A percentile compares a stretch with the other conserved stretches of the same genome.
These are phyloP conservation scores for Fusarium nematophilum DNA, from an alignment of 2,329 filamentous ascomycete genomes.

Conservation along the genomic window DNA sequence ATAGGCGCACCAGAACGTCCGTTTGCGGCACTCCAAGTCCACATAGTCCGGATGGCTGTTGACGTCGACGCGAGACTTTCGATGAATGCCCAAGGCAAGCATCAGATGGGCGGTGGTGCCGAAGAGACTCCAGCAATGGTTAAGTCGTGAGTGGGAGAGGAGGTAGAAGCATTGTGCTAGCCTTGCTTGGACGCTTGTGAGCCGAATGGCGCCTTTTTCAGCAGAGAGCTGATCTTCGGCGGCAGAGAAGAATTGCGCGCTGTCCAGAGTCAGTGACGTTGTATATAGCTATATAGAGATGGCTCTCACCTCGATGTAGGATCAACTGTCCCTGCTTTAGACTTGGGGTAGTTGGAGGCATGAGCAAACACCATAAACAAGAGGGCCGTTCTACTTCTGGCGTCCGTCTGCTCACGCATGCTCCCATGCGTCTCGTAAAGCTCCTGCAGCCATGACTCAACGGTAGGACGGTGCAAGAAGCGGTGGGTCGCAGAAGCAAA, in stretches of 20 bases:
- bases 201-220: conserved; percentile 50
- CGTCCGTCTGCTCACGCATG: conserved; percentile 32
- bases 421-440: conserved; percentile 48
- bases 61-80: conserved; percentile 39
- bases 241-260: conserved; percentile 47
- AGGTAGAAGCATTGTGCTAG: conserved; percentile 55
- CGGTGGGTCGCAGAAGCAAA: conserved; percentile 66
- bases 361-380: conserved; percentile 65
- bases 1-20: conserved; percentile 73
- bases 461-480: conserved; percentile 62
- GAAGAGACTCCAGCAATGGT: conserved; percentile 58
- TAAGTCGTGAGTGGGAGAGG: conserved; percentile 55
- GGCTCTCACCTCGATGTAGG: background rate
- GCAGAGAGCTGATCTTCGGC: conserved; percentile 50
- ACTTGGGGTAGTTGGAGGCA: conserved; percentile 54
- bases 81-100: conserved; percentile 53
- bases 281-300: background rate
- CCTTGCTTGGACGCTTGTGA: conserved; percentile 54
- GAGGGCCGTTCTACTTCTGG: conserved; percentile 50
- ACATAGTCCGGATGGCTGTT: conserved; percentile 32
- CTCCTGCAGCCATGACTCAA: conserved; percentile 58
- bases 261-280: conserved; percentile 12
- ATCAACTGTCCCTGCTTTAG: conserved; percentile 25
- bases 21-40: conserved; percentile 52
- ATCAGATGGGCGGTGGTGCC: conserved; percentile 54